Conservation (phyloP, 805 yeast genomes). For the Cyberlindnera galapagoensis region DNA sequence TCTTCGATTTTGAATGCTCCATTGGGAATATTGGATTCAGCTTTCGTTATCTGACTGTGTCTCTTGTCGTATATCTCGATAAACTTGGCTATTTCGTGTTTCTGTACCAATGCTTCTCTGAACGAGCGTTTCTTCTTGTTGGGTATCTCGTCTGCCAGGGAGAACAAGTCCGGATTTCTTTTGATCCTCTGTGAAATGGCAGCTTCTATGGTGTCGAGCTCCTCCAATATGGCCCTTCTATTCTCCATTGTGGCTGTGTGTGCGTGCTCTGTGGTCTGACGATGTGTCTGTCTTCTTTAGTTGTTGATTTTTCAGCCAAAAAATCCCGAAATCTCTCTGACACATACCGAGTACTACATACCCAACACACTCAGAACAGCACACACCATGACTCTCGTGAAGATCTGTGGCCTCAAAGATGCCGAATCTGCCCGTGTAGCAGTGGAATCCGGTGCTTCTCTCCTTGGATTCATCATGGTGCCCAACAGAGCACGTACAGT, state of each 20-base stretch:
- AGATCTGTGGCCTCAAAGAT: constrained; percentile 78
- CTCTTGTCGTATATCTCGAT: constrained; percentile 37
- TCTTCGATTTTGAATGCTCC: too few species aligned
- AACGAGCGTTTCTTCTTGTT: constrained; percentile 32
- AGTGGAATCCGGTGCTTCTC: constrained; percentile 61
- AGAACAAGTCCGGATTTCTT: constrained; percentile 48
- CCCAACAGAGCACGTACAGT: constrained; percentile 77
- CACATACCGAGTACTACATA: too few species aligned
- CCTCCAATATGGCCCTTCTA: constrained; percentile 42
- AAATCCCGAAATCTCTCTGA: too few species aligned
- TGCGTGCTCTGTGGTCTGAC: background rate
- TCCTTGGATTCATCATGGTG: constrained; percentile 82
- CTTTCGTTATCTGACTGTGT: constrained; percentile 7
- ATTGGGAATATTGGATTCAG: too few species aligned
- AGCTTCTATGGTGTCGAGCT: constrained; percentile 63
- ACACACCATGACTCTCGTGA: constrained; percentile 41
- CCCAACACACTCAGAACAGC: background rate
- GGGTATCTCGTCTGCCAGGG: constrained; percentile 23
- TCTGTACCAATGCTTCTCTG: constrained; percentile 51
- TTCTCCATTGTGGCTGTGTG: constrained; percentile 29
- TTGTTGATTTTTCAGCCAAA: background rate
- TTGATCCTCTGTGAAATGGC: constrained; percentile 58
- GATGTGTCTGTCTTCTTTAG: background rate
- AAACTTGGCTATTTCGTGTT: constrained; percentile 59
- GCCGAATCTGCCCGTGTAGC: constrained; percentile 68